Conservation (phyloP, 805 yeast genomes). For the Teunomyces tritomae region DNA sequence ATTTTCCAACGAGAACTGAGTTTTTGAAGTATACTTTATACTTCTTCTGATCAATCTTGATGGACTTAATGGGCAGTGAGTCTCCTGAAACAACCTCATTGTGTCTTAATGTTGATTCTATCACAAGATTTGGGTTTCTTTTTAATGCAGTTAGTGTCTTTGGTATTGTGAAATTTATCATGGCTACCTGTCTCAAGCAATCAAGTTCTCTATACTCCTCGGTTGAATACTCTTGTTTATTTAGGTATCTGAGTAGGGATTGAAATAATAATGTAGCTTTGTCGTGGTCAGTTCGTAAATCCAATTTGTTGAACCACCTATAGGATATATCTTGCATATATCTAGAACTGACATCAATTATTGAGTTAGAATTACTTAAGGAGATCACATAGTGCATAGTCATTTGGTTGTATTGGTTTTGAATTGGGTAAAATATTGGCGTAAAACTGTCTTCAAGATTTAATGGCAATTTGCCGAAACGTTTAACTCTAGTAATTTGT, state of each 20-base stretch:
- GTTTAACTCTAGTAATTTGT: slow-evolving; percentile 18
- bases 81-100: slow-evolving; percentile 21
- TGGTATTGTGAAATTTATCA: slow-evolving; percentile 24
- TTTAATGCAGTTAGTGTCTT: slow-evolving; percentile 23
- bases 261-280: slow-evolving; percentile 22
- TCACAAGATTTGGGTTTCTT: slow-evolving; percentile 25
- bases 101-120: slow-evolving; percentile 20
- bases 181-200: slow-evolving; percentile 18
- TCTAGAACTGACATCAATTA: slow-evolving; percentile 29
- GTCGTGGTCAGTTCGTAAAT: slow-evolving; percentile 27
- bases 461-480: slow-evolving; percentile 8
- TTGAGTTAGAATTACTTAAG: slow-evolving; percentile 13
- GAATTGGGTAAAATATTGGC: slow-evolving; percentile 18
- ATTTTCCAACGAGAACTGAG: slow-evolving; percentile 24
- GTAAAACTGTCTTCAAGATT: slow-evolving; percentile 10
- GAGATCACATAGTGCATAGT: slow-evolving; percentile 29
- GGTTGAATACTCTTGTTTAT: slow-evolving; percentile 6
- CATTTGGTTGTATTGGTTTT: slow-evolving; percentile 25
- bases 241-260: slow-evolving; percentile 22
- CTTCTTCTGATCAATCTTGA: slow-evolving; percentile 13
- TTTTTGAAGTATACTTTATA: slow-evolving; percentile 20
- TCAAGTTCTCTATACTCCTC: slow-evolving; percentile 17
- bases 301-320: slow-evolving; percentile 26
- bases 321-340: slow-evolving; percentile 31
- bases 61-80: slow-evolving; percentile 12